A percentile compares a stretch with the other conserved stretches of the same genome.
phyloP scores from a whole-genome alignment of 208 protist species.

The Acanthamoeba castellanii region DNA sequence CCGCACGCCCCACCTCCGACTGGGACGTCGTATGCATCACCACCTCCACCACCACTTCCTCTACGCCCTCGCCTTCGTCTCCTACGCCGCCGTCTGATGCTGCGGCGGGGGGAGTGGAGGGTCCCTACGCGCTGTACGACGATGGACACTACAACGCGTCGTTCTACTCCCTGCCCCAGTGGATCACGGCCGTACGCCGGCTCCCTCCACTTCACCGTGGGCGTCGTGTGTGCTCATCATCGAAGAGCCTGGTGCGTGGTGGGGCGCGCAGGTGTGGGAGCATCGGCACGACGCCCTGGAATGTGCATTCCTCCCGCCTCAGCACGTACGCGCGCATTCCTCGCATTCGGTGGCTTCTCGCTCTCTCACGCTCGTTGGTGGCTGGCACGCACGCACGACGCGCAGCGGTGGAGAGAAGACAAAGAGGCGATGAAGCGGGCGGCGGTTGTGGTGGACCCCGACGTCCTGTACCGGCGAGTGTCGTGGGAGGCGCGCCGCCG shows the following conservation, averaged over 20 bases:
- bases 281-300: constrained; percentile 4
- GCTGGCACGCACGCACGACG: background rate
- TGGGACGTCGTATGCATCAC: background rate
- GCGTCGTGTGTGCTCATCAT: background rate
- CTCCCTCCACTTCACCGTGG: background rate
- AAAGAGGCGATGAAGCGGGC: background rate
- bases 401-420: background rate
- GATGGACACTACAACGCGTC: background rate
- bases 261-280: background rate
- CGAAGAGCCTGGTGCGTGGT: background rate
- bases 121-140: background rate
- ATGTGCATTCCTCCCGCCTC: background rate
- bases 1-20: background rate
- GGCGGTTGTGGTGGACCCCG: background rate
- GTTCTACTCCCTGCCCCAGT: background rate
- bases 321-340: background rate
- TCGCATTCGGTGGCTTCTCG: background rate
- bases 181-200: background rate
- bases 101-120: too few relatives aligned
- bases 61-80: too few relatives aligned
- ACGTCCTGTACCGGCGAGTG: background rate
- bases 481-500: background rate
- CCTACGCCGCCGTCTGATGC: background rate
- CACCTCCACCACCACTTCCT: background rate
- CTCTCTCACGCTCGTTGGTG: background rate